Percentiles rank a stretch among this genome's conserved stretches.
These are phyloP conservation scores for Pelargonium myrrhifolium DNA, from an alignment of 441 rosid species.

Conservation along the genomic window DNA sequence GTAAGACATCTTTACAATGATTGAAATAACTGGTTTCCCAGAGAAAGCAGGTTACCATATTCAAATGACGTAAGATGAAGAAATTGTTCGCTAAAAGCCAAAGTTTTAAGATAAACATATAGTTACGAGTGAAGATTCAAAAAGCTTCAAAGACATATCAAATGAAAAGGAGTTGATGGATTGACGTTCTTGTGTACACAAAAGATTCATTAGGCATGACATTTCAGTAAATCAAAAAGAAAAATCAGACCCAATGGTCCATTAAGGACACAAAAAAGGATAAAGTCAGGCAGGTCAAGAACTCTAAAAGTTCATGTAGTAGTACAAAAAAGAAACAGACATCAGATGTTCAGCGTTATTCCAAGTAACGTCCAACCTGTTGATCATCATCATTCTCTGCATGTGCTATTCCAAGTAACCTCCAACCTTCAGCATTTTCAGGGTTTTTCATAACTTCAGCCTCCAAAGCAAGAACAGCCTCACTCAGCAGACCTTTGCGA, in stretches of 20 bases:
- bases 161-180: neutral
- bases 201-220: neutral
- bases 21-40: neutral
- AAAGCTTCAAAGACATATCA: neutral
- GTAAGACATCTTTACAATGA: neutral
- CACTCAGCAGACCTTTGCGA: conserved; percentile 96
- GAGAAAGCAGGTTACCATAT: neutral
- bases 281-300: neutral
- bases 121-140: neutral
- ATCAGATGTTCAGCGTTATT: neutral
- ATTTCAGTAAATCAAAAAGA: neutral
- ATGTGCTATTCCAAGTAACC: conserved; percentile 93
- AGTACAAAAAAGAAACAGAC: neutral
- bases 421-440: conserved; percentile 98
- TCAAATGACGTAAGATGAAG: neutral
- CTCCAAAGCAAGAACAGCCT: conserved; percentile 97
- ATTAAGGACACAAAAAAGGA: neutral
- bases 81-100: neutral
- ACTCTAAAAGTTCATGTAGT: conserved; percentile 1
- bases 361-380: conserved; percentile 46
- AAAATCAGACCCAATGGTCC: neutral
- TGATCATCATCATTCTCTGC: conserved; percentile 99
- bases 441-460: conserved; percentile 97
- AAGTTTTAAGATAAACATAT: neutral
- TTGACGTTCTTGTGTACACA: neutral